Evolutionary conservation across 1,284 basidiomycete genomes (phyloP).

Genomic region (Malassezia sympodialis): DNA sequence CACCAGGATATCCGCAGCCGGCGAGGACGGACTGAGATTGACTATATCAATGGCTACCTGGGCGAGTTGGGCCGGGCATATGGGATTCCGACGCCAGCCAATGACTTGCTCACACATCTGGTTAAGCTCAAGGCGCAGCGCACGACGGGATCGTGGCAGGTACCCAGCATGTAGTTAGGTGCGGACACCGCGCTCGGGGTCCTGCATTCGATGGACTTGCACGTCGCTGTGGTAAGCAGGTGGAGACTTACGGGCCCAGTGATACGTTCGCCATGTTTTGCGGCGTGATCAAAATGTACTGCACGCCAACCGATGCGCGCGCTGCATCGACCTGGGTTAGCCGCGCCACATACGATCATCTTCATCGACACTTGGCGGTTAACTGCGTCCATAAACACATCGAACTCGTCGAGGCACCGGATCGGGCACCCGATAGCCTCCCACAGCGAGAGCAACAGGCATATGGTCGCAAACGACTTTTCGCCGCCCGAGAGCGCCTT

Average conservation of each 20-base stretch:
- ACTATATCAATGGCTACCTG: slow-evolving; percentile 79
- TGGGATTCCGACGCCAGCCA: slow-evolving; percentile 59
- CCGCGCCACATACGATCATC: slow-evolving; percentile 56
- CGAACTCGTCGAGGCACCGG: slow-evolving; percentile 69
- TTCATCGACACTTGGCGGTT: slow-evolving; percentile 82
- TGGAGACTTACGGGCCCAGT: slow-evolving; percentile 8
- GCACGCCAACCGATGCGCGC: slow-evolving; percentile 14
- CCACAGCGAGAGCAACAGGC: slow-evolving; percentile 84
- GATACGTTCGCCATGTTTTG: slow-evolving; percentile 35
- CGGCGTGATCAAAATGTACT: slow-evolving; percentile 41
- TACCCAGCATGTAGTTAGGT: slow-evolving; percentile 2
- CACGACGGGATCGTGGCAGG: slow-evolving; percentile 19
- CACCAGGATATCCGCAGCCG: slow-evolving; percentile 28
- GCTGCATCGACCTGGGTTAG: slow-evolving; percentile 15
- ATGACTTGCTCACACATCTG: slow-evolving; percentile 58
- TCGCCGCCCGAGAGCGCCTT: slow-evolving; percentile 70
- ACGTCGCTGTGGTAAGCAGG: slow-evolving; percentile 16
- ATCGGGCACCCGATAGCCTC: slow-evolving; percentile 87
- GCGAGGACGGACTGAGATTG: slow-evolving; percentile 45
- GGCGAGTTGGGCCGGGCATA: slow-evolving; percentile 58
- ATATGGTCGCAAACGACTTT: slow-evolving; percentile 93
- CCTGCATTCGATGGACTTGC: slow-evolving; percentile 18
- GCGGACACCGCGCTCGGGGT: slow-evolving; percentile 17
- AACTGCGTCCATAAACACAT: slow-evolving; percentile 91
- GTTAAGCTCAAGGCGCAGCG: slow-evolving; percentile 53